Evolutionary conservation across 768 basidiomycete genomes (phyloP), one percentile per base, ranked within the genome.

Genomic region (Clathrus columnatus): DNA sequence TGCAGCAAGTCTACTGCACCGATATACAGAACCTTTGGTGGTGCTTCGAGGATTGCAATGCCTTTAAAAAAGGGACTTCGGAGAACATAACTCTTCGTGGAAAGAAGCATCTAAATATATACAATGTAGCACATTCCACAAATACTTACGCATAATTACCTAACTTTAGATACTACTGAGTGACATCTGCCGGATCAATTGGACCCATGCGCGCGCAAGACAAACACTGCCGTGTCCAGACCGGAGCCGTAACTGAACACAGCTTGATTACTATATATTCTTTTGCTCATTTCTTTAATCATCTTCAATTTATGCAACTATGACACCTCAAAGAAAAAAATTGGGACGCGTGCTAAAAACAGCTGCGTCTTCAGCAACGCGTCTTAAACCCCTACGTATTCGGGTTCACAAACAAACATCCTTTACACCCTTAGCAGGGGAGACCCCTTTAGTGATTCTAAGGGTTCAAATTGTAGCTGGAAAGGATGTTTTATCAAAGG

Each of bases 391-490:
- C 11, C 46, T 55, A 20, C 54, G 54, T 42, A 46, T 44, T 7
- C 26, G 24, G 44, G 29, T 44, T 20, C 46, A 42, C 27, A 26
- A 30, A 48, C 72, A 54, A 68, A 65, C 48, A 50, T 65, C 7
- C 66, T 73, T 60, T 65, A 68, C 0, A 82, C 85, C 0, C 60
- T 68, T 2, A 75, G 76, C 0, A n/a, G 85, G 84, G 17, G 88
- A 91, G 65, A 68, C 68, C 0, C 86, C 89, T 1, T 63, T 86
- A 55, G 84, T 84, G 29, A 61, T 83, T 23, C 75, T 90, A 29
- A 73, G 84, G 20, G 72, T 91, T 0, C 85, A 87, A 64, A 75
- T 91, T 17, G 53, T 88, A 4, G 75, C 79, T 4, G 87, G 87
- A 63, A 76, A 69, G 18, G 73, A 79, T 51, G 72, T 91, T 26